Base-by-base conservation (phyloP, 164 flowering plant genomes). In the Nymphaea colorata region DNA sequence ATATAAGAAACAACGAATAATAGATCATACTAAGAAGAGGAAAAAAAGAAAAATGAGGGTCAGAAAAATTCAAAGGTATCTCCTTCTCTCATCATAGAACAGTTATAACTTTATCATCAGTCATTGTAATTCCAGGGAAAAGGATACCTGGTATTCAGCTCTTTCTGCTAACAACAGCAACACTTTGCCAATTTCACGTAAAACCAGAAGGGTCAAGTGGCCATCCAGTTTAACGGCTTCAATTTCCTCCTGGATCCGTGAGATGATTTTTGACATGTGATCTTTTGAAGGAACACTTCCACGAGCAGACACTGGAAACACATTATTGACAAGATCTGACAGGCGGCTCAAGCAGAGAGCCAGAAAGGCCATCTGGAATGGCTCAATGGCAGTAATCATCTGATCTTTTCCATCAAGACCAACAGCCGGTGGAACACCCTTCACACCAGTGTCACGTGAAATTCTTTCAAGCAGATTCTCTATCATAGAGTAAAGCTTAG, bases 201-300 rank as follows among this genome's bases (percentile, higher is more conserved):
- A 75, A 59, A 91, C 97, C 70, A 88, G 88, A 72, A 94, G 92
- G 62, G 96, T 94, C 81, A 94, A 81, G 66, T 79, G 93, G 4
- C 83, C 96, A 78, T 91, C 90, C 64, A 81, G 69, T 70, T 89
- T 89, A 68, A 94, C 97, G 70, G 93, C 89, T 84, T 91, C 95
- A 72, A 94, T 84, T 80, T 94, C 98, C 76, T 91, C 97, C 74
- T 89, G 93, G 72, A 91, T 86, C 42, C 89, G 88, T 41, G 78
- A 79, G 65, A 85, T 71, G 70, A 94, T 82, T 78, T 76, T 85
- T 42, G 90, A 82, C 60, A 94, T 86, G 59, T 94, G 97, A 74
- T 94, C 99, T 78, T 88, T 91, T 42, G 99, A 86, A 42, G 99
- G 97, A 71, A 88, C 76, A 75, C 79, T 84, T 73, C 97, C 97